phyloP scores from a whole-genome alignment of 805 yeast species.

The Candida golubevii region DNA sequence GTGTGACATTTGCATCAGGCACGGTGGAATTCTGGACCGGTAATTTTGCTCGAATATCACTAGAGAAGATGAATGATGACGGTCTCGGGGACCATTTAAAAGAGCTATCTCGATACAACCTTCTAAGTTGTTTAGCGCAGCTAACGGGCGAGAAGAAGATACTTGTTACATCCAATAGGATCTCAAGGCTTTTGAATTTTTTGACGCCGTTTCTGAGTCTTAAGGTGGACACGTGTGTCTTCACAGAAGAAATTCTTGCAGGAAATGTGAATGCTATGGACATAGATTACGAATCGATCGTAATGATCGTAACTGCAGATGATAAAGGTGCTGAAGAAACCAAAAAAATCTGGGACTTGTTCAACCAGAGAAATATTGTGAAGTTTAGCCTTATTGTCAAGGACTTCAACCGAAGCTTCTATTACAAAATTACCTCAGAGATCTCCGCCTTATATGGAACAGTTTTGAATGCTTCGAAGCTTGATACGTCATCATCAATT shows the following conservation, averaged over 20 bases:
- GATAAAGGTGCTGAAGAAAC: conserved; percentile 5
- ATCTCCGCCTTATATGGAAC: no score
- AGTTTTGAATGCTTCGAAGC: not conserved
- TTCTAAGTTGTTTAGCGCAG: conserved; percentile 19
- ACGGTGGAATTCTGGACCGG: no score
- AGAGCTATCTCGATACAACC: conserved; percentile 16
- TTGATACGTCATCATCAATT: conserved; percentile 4
- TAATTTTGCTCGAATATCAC: no score
- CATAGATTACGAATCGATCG: conserved; percentile 4
- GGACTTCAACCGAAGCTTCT: conserved; percentile 31
- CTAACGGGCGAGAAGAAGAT: conserved; percentile 24
- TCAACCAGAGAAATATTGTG: conserved; percentile 7
- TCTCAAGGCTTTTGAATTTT: conserved; percentile 49
- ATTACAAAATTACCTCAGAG: conserved; percentile 18
- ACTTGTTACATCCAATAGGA: conserved; percentile 39
- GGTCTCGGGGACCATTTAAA: conserved; percentile 15
- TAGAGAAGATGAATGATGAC: no score
- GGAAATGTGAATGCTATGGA: conserved; percentile 1
- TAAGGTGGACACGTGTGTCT: conserved; percentile 31
- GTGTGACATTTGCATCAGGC: no score
- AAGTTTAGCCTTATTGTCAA: conserved; percentile 29
- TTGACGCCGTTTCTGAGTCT: conserved; percentile 53
- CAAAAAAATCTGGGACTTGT: conserved; percentile 6
- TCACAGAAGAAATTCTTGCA: not conserved
- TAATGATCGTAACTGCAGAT: conserved; percentile 6